Percentiles rank a stretch among this genome's conserved stretches.
phyloP scores from a whole-genome alignment of 495 filamentous ascomycete genomes.

The Penicillium dipodomyicola region DNA sequence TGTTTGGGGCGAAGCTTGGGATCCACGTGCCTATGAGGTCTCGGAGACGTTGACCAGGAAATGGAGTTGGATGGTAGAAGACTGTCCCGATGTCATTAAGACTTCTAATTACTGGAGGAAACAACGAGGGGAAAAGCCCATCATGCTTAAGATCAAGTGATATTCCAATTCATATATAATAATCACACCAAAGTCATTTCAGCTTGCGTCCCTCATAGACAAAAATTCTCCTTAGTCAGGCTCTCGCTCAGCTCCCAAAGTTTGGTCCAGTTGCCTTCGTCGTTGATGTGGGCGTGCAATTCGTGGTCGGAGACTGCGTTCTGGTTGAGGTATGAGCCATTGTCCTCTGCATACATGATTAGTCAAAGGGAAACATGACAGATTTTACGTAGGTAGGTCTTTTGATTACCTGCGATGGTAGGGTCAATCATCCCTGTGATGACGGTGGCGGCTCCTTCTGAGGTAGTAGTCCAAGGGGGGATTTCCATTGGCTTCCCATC shows the following conservation, averaged over 20 bases:
- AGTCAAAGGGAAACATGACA: neutral
- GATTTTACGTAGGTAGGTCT: too few species aligned
- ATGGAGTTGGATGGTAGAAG: conserved; percentile 20
- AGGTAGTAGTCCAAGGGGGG: conserved; percentile 16
- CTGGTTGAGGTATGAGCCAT: conserved; percentile 18
- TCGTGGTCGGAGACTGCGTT: conserved; percentile 21
- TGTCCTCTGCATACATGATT: conserved; percentile 1
- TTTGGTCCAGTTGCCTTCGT: conserved; percentile 17
- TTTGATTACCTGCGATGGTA: conserved; percentile 17
- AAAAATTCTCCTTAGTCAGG: conserved; percentile 16
- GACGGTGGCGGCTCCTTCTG: conserved; percentile 22
- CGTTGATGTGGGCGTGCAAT: conserved; percentile 17
- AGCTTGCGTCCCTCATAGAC: neutral
- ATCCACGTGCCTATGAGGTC: conserved; percentile 25
- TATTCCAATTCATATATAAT: neutral
- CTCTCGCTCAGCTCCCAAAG: conserved; percentile 23
- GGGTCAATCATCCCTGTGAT: conserved; percentile 28
- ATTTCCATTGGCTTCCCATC: conserved; percentile 17
- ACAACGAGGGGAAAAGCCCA: conserved; percentile 19
- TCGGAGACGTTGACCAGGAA: conserved; percentile 19
- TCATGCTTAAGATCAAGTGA: conserved; percentile 6
- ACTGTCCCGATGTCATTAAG: conserved; percentile 21
- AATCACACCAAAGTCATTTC: neutral
- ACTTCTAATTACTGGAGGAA: conserved; percentile 28
- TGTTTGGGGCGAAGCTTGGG: conserved; percentile 28